phyloP scores from a whole-genome alignment of 306 rosid genomes.

The Fragaria iinumae region DNA sequence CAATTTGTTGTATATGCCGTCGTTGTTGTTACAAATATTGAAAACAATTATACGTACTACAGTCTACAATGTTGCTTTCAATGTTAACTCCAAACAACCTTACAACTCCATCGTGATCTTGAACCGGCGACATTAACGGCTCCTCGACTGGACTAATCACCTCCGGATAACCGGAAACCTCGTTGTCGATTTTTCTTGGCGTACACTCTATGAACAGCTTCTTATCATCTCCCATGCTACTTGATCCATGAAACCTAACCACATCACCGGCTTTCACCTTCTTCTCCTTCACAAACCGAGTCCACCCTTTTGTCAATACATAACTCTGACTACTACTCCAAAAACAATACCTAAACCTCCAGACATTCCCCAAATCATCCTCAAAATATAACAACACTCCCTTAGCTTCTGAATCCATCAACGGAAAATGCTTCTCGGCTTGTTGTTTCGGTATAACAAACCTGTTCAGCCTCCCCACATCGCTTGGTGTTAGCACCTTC shows the following conservation, averaged over 20 bases:
- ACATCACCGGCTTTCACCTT: slow-evolving; percentile 36
- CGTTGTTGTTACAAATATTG: neutral
- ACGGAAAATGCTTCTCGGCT: slow-evolving; percentile 44
- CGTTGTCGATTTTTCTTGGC: neutral
- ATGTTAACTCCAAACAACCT: slow-evolving; percentile 45
- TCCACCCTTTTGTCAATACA: slow-evolving; percentile 48
- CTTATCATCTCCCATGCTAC: slow-evolving; percentile 13
- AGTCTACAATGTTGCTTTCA: neutral
- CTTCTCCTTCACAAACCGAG: slow-evolving; percentile 48
- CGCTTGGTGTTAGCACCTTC: slow-evolving; percentile 47
- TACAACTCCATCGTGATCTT: slow-evolving; percentile 23
- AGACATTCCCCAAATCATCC: slow-evolving; percentile 33
- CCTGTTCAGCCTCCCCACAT: slow-evolving; percentile 45
- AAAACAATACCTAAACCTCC: slow-evolving; percentile 46
- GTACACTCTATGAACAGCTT: slow-evolving; percentile 27
- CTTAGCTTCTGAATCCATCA: slow-evolving; percentile 5
- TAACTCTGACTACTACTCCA: slow-evolving; percentile 51
- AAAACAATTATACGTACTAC: neutral
- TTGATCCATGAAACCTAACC: slow-evolving; percentile 33
- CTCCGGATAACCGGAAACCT: neutral
- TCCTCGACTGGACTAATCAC: neutral
- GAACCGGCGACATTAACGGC: neutral
- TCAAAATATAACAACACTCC: slow-evolving; percentile 35
- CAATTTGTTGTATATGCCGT: too few relatives aligned
- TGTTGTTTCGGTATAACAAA: slow-evolving; percentile 45